Evolutionary conservation across 2,329 filamentous ascomycete genomes (phyloP).

Genomic region (Pseudogymnoascus sp.): DNA sequence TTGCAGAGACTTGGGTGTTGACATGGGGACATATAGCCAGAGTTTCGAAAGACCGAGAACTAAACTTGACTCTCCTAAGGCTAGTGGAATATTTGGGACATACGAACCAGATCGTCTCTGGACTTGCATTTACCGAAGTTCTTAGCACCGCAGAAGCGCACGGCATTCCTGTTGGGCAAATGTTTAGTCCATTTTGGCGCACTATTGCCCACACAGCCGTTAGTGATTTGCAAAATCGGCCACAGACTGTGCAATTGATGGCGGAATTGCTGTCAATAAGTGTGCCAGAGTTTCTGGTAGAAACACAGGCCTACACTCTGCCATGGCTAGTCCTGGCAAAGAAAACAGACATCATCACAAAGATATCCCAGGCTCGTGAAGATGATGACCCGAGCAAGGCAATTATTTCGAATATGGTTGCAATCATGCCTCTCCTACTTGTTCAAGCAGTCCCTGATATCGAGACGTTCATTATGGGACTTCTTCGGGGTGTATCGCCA

Average conservation of each 20-base stretch:
- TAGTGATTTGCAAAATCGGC: conserved; percentile 69
- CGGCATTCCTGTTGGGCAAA: conserved; percentile 51
- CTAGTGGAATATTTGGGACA: conserved; percentile 84
- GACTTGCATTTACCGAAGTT: conserved; percentile 77
- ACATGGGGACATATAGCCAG: conserved; percentile 76
- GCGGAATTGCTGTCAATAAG: conserved; percentile 74
- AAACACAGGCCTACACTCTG: conserved; percentile 73
- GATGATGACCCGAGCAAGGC: conserved; percentile 53
- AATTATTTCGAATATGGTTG: conserved; percentile 47
- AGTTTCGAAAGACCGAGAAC: conserved; percentile 68
- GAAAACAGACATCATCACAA: conserved; percentile 68
- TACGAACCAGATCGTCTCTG: conserved; percentile 68
- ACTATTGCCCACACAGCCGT: conserved; percentile 74
- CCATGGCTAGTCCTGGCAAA: conserved; percentile 78
- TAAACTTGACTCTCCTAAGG: conserved; percentile 76
- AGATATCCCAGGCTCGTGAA: conserved; percentile 70
- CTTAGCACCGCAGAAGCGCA: conserved; percentile 62
- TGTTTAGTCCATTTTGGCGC: conserved; percentile 85
- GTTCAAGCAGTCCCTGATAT: conserved; percentile 48
- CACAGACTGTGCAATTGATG: conserved; percentile 73
- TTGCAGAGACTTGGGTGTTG: conserved; percentile 78
- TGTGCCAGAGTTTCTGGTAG: conserved; percentile 62
- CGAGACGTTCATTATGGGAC: conserved; percentile 59
- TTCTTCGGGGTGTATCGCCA: conserved; percentile 60
- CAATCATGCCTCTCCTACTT: conserved; percentile 51